phyloP scores from a whole-genome alignment of 345 rosid species.

The Acer campestre region DNA sequence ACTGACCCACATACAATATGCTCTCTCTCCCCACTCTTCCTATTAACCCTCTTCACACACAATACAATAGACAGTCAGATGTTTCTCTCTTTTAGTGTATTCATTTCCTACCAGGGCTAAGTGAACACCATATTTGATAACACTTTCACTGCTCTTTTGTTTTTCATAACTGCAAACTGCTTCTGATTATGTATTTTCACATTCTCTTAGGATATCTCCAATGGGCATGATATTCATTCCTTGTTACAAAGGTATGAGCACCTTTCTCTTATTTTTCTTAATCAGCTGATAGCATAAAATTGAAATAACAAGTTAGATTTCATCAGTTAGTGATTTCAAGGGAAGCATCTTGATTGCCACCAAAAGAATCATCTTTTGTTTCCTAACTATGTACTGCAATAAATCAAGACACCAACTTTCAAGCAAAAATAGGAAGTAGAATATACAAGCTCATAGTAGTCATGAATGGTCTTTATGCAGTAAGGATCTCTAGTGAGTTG shows the following conservation, averaged over 20 bases:
- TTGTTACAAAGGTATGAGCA: slow-evolving; percentile 80
- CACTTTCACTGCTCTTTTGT: background rate
- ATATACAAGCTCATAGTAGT: background rate
- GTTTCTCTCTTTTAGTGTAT: background rate
- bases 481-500: background rate
- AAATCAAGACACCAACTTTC: too few species aligned
- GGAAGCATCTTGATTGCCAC: background rate
- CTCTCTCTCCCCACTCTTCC: background rate
- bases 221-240: slow-evolving; percentile 99
- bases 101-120: background rate
- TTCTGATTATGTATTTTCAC: slow-evolving; percentile 17
- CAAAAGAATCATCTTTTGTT: background rate
- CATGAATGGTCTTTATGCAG: background rate
- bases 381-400: background rate
- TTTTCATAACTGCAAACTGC: background rate
- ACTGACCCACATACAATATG: background rate
- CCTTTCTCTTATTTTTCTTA: background rate
- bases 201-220: slow-evolving; percentile 76
- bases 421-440: background rate
- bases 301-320: background rate
- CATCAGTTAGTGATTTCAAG: background rate
- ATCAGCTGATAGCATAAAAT: background rate
- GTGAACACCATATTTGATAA: background rate
- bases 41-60: background rate
- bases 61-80: too few species aligned